These are phyloP conservation scores for Cephaloascus fragrans DNA, from an alignment of 805 yeast species.

Conservation along the genomic window DNA sequence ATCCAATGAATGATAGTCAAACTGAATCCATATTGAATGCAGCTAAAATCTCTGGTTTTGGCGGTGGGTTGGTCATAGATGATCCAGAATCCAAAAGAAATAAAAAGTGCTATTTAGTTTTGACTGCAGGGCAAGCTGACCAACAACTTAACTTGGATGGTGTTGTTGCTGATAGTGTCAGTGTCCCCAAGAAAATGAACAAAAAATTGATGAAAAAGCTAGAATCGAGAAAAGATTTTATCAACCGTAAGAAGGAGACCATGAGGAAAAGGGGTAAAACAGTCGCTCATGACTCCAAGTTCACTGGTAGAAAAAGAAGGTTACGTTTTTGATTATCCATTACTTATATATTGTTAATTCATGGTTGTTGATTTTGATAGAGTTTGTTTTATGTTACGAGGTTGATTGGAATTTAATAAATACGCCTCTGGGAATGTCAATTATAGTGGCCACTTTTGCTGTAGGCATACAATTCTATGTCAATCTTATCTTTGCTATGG, in stretches of 20 bases:
- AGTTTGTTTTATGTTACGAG: no score
- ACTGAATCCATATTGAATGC: slow-evolving; percentile 67
- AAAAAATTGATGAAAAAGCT: slow-evolving; percentile 40
- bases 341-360: no score
- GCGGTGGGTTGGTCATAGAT: slow-evolving; percentile 91
- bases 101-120: slow-evolving; percentile 81
- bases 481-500: no score
- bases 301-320: slow-evolving; percentile 68
- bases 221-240: slow-evolving; percentile 75
- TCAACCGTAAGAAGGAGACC: slow-evolving; percentile 84
- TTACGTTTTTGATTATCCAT: slow-evolving; percentile 21
- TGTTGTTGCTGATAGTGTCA: slow-evolving; percentile 68
- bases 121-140: slow-evolving; percentile 78
- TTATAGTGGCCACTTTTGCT: no score
- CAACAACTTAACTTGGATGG: slow-evolving; percentile 69
- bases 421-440: no score
- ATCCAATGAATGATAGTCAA: slow-evolving; percentile 86
- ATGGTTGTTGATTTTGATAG: no score
- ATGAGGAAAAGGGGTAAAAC: slow-evolving; percentile 85
- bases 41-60: slow-evolving; percentile 91
- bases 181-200: slow-evolving; percentile 27
- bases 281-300: slow-evolving; percentile 86
- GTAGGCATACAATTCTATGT: no score
- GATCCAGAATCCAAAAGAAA: slow-evolving; percentile 89
- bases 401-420: no score